Percentiles rank a stretch among this genome's conserved stretches.
Evolutionary conservation across 2,329 filamentous ascomycete species (phyloP).

Genomic region (Myriosclerotinia duriaeana): DNA sequence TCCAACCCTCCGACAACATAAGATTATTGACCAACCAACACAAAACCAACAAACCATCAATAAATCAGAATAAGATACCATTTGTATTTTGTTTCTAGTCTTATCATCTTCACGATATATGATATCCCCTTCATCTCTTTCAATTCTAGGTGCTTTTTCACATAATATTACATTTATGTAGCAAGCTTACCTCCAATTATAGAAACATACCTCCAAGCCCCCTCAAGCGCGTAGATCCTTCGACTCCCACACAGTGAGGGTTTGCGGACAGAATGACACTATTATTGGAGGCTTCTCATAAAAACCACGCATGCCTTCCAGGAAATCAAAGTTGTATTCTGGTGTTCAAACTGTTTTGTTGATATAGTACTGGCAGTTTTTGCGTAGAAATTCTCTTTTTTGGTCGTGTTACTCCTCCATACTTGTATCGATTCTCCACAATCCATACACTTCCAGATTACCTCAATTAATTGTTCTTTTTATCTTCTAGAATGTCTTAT

Average conservation of each 20-base stretch:
- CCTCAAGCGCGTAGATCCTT: slow-evolving; percentile 15
- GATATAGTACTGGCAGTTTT: background rate
- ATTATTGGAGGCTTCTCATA: slow-evolving; percentile 22
- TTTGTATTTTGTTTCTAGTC: background rate
- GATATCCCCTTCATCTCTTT: background rate
- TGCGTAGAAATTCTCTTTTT: background rate
- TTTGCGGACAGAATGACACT: slow-evolving; percentile 13
- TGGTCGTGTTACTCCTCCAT: background rate
- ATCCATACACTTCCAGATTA: background rate
- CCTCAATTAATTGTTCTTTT: background rate
- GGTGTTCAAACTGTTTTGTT: background rate
- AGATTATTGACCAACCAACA: background rate
- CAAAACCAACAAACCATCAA: slow-evolving; percentile 1
- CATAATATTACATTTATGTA: background rate
- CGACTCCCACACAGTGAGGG: background rate
- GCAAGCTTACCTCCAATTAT: slow-evolving; percentile 16
- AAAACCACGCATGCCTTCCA: background rate
- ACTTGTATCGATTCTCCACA: slow-evolving; percentile 2
- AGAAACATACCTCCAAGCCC: slow-evolving; percentile 14
- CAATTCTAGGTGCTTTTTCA: background rate
- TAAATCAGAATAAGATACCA: background rate
- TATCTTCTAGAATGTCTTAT: slow-evolving; percentile 21
- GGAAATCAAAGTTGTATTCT: slow-evolving; percentile 17
- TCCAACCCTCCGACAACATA: too few species aligned
- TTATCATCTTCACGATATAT: background rate